These are phyloP conservation scores for Boletellus ananiceps DNA, from an alignment of 768 basidiomycete genomes.

Conservation along the genomic window DNA sequence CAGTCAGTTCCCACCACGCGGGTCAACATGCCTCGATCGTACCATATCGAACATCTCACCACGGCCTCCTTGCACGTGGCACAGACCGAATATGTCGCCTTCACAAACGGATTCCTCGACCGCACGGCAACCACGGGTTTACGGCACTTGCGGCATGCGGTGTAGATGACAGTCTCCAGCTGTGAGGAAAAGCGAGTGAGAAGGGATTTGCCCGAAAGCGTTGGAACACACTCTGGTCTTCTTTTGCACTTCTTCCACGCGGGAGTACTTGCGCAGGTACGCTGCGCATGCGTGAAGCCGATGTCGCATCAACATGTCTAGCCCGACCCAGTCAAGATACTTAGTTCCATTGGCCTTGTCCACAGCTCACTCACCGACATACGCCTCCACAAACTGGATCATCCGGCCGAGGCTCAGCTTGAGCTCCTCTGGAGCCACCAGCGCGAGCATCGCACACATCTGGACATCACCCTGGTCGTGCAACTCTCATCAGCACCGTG, in stretches of 20 bases:
- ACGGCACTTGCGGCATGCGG: conserved; percentile 62
- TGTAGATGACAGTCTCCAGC: conserved; percentile 71
- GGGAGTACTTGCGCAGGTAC: conserved; percentile 65
- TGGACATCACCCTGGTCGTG: conserved; percentile 68
- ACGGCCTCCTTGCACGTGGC: conserved; percentile 45
- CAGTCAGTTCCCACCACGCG: not conserved
- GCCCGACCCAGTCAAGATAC: not conserved
- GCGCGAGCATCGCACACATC: conserved; percentile 68
- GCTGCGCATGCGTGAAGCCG: conserved; percentile 65
- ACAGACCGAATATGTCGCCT: conserved; percentile 55
- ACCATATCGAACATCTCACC: conserved; percentile 72
- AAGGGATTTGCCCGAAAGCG: not conserved
- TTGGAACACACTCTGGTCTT: conserved; percentile 45
- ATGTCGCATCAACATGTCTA: conserved; percentile 62
- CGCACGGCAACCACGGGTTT: conserved; percentile 50
- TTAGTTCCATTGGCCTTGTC: not conserved
- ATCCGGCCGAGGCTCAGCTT: conserved; percentile 40
- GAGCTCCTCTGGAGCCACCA: conserved; percentile 60
- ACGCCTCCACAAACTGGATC: conserved; percentile 59
- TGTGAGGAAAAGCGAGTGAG: conserved; percentile 24
- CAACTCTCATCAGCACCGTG: not conserved
- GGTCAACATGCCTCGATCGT: conserved; percentile 19
- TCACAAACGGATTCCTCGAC: conserved; percentile 25
- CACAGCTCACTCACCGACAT: conserved; percentile 52
- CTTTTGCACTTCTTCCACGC: conserved; percentile 46